Base-by-base conservation (phyloP, 1,284 basidiomycete species). In the Pseudozyma thailandica region DNA sequence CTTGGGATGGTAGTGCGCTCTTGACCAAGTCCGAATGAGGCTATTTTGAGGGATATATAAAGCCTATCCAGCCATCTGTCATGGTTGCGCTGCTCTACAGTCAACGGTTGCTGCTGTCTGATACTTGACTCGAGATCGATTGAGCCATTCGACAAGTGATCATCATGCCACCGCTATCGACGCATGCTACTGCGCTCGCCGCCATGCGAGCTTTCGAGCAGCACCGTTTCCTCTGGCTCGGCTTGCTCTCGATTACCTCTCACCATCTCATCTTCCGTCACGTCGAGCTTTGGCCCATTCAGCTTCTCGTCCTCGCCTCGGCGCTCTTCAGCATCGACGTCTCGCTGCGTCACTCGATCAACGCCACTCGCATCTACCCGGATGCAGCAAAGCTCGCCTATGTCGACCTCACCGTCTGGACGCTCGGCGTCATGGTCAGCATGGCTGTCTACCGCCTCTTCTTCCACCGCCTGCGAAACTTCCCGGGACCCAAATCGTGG, bases 401-500 rank as follows among this genome's bases (percentile, higher is more conserved):
- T 15, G n/a, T 49, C 18, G 57, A 60, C 26, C 33, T 60, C 2
- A 25, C 42, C 10, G 12, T 50, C 4, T 52, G 21, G 8, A 49
- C 33, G 9, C 9, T 18, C 6, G 48, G 50, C 6, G 33, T 74
- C 8, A 27, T 59, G 31, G 2, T 28, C 10, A 64, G 54, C 41
- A 75, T 75, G 37, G 39, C 41, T 15, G 27, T 60, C 23, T 75
- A 75, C 35, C 50, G 72, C 9, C 38, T 63, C 23, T 51, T 55
- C 46, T 60, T 75, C 43, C 72, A 75, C 26, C 63, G 64, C 2
- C 47, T 74, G 2, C 12, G 61, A 12, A 37, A 38, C 8, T 56
- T 73, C 18, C 70, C 70, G 0, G 72, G 72, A 8, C 71, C 72
- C 2, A 47, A 26, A n/a, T 54, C 31, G 12, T 49, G 57, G 54